A percentile compares a stretch with the other conserved stretches of the same genome.
phyloP scores from a whole-genome alignment of 371 early-diverging fungal species.

The Nematocida sp. region DNA sequence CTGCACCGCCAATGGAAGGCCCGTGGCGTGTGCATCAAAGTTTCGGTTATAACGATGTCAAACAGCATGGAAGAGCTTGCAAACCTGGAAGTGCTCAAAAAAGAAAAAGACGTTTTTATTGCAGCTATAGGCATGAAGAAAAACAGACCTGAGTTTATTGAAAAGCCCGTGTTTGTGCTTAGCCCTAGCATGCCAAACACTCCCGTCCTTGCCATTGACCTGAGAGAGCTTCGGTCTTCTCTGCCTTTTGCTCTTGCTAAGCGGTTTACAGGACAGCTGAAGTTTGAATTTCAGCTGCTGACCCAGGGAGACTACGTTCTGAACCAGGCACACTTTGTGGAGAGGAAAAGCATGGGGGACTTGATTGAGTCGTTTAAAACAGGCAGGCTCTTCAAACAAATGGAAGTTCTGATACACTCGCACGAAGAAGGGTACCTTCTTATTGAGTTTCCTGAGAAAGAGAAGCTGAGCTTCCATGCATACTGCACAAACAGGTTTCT shows the following conservation, averaged over 20 bases:
- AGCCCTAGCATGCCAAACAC: conserved; percentile 10
- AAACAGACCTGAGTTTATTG: conserved; percentile 20
- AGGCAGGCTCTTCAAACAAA: conserved; percentile 35
- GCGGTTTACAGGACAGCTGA: neutral
- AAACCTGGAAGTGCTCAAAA: neutral
- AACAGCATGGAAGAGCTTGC: conserved; percentile 9
- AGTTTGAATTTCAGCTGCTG: conserved; percentile 6
- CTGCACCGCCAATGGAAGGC: neutral
- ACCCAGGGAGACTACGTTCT: conserved; percentile 29
- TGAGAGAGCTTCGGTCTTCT: conserved; percentile 4
- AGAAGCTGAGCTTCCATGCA: conserved; percentile 9
- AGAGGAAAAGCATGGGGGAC: conserved; percentile 42
- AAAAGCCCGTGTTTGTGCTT: neutral
- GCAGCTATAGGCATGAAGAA: conserved; percentile 25
- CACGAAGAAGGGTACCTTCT: conserved; percentile 1
- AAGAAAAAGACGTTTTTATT: conserved; percentile 21
- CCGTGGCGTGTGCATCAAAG: conserved; percentile 1
- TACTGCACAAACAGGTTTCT: conserved; percentile 3
- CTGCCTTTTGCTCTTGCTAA: conserved; percentile 23
- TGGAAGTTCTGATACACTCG: conserved; percentile 1
- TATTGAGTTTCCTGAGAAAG: conserved; percentile 26
- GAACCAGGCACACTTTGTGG: conserved; percentile 24
- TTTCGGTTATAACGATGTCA: neutral
- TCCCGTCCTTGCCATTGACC: conserved; percentile 26
- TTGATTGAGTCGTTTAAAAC: conserved; percentile 8